These are phyloP conservation scores for Paramecium bursaria DNA, from an alignment of 73 alveolate genomes.

Conservation along the genomic window DNA sequence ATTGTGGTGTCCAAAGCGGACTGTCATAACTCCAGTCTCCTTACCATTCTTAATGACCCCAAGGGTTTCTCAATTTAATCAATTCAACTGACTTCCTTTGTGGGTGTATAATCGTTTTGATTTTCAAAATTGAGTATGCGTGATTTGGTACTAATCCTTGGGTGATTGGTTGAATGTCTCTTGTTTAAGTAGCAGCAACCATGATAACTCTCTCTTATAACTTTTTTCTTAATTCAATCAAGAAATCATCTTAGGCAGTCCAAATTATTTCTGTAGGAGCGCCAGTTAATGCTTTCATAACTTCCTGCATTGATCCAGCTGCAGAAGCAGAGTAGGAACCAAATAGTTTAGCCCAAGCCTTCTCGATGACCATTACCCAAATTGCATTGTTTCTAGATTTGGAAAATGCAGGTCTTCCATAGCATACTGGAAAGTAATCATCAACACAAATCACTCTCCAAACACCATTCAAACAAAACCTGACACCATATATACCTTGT, in stretches of 20 bases:
- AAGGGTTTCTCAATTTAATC: conserved; percentile 95
- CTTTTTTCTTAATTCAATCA: conserved; percentile 78
- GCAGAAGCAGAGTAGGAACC: conserved; percentile 90
- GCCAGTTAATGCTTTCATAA: conserved; percentile 89
- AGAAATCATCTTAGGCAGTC: conserved; percentile 78
- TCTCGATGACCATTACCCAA: conserved; percentile 96
- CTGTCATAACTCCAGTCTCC: conserved; percentile 94
- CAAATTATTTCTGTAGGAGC: conserved; percentile 88
- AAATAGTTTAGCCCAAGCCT: conserved; percentile 98
- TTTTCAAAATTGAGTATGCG: conserved; percentile 87
- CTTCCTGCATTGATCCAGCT: conserved; percentile 88
- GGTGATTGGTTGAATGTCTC: conserved; percentile 47
- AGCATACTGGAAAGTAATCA: conserved; percentile 91
- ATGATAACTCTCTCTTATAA: conserved; percentile 81
- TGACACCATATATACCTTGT: conserved; percentile 91
- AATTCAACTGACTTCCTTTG: conserved; percentile 70
- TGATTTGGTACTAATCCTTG: conserved; percentile 86
- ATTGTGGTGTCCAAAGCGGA: conserved; percentile 86
- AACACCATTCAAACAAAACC: conserved; percentile 85
- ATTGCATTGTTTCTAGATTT: conserved; percentile 88
- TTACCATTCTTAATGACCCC: conserved; percentile 97
- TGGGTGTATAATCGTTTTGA: conserved; percentile 14
- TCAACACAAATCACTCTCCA: conserved; percentile 85
- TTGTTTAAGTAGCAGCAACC: conserved; percentile 76
- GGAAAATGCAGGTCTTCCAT: conserved; percentile 78